A percentile compares a stretch with the other conserved stretches of the same genome.
Conservation (phyloP, 2,329 filamentous ascomycete species). For the Penicillium sp. region DNA sequence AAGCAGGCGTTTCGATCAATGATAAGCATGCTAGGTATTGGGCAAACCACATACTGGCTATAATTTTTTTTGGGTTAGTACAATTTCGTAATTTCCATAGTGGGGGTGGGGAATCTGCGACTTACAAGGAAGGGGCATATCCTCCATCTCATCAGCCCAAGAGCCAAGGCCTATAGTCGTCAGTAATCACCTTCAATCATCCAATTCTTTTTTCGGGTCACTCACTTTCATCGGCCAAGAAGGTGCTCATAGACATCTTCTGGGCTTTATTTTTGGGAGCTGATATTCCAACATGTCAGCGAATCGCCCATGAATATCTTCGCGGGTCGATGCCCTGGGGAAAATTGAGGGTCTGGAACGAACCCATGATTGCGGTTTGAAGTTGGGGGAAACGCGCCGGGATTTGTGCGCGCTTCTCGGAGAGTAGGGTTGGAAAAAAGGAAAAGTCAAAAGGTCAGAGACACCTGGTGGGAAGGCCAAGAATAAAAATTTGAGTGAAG, state of each 20-base stretch:
- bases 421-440: conserved; percentile 18
- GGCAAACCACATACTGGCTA: conserved; percentile 26
- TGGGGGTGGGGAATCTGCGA: conserved; percentile 18
- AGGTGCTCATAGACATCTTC: conserved; percentile 96
- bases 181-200: conserved; percentile 14
- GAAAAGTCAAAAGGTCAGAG: conserved; percentile 16
- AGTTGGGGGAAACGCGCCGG: conserved; percentile 33
- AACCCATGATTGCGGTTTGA: conserved; percentile 54
- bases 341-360: conserved; percentile 20
- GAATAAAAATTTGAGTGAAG: conserved; percentile 18
- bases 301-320: neutral
- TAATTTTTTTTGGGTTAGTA: conserved; percentile 12
- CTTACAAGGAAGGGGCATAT: conserved; percentile 65
- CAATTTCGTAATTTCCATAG: conserved; percentile 3
- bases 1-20: conserved; percentile 7
- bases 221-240: conserved; percentile 85
- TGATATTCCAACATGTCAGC: neutral
- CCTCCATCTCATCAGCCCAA: conserved; percentile 98
- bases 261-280: conserved; percentile 82
- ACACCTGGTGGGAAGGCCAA: conserved; percentile 15
- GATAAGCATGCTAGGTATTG: neutral
- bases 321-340: neutral
- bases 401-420: conserved; percentile 35
- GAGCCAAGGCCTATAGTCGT: conserved; percentile 61
- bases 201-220: conserved; percentile 17